Evolutionary conservation across 2,329 filamentous ascomycete species (phyloP).

Genomic region (Fusarium stilboides): DNA sequence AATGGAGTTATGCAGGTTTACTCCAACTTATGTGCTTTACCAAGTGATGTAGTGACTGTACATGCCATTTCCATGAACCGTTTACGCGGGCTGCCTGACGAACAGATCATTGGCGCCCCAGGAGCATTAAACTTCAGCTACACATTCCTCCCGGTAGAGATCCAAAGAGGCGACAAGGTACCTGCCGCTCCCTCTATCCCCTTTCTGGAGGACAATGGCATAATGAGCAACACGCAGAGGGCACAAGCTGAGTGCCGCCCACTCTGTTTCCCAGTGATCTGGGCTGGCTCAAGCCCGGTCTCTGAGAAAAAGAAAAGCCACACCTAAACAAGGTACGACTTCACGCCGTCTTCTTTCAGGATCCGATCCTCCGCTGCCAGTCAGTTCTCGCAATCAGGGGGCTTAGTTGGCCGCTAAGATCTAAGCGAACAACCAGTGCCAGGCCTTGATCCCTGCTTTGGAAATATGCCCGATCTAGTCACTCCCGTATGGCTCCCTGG

Average conservation of each 20-base stretch:
- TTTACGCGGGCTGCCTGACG: constrained; percentile 26
- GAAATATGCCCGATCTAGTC: constrained; percentile 32
- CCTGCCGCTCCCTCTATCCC: constrained; percentile 1
- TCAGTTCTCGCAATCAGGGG: constrained; percentile 13
- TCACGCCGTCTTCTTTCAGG: constrained; percentile 16
- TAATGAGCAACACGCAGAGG: constrained; percentile 12
- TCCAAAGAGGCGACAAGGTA: constrained; percentile 28
- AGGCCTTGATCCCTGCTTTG: constrained; percentile 21
- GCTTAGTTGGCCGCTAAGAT: constrained; percentile 42
- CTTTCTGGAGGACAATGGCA: constrained; percentile 3
- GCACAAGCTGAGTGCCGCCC: constrained; percentile 32
- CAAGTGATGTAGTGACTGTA: not conserved
- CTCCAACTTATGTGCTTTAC: not conserved
- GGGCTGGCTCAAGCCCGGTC: constrained; percentile 21
- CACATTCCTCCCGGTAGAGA: constrained; percentile 30
- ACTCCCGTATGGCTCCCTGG: not conserved
- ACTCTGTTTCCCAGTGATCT: constrained; percentile 23
- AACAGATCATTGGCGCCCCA: constrained; percentile 7
- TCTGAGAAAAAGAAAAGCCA: constrained; percentile 29
- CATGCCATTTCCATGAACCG: constrained; percentile 6
- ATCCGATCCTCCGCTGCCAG: constrained; percentile 16
- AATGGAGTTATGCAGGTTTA: not conserved
- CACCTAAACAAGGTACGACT: constrained; percentile 19
- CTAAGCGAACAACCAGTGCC: constrained; percentile 35
- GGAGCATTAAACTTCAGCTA: constrained; percentile 25